Conservation (phyloP, 495 filamentous ascomycete species). For the Tuber magnatum region DNA sequence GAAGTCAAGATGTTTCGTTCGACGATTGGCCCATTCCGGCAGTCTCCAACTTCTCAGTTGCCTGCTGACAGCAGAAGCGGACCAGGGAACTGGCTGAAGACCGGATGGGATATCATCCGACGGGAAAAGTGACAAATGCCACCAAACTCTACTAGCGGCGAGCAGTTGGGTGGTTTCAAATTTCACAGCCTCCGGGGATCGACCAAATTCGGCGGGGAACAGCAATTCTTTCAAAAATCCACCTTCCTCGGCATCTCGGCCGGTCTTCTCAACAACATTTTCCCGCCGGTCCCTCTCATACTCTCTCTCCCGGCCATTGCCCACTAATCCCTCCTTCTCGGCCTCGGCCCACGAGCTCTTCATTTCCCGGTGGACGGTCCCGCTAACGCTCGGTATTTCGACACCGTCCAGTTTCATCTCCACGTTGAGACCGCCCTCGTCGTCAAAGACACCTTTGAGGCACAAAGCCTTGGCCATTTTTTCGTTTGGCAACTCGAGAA, state of each 20-base stretch:
- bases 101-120: constrained; percentile 74
- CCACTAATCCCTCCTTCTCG: constrained; percentile 68
- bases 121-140: constrained; percentile 84
- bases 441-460: constrained; percentile 85
- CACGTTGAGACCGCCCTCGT: constrained; percentile 79
- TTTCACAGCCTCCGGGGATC: constrained; percentile 67
- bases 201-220: constrained; percentile 63
- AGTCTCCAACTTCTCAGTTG: constrained; percentile 89
- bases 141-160: constrained; percentile 75
- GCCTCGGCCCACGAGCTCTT: constrained; percentile 67
- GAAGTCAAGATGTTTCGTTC: constrained; percentile 88
- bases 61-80: constrained; percentile 80
- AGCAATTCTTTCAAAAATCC: constrained; percentile 77
- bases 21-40: constrained; percentile 91
- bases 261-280: constrained; percentile 76
- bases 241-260: constrained; percentile 68
- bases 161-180: constrained; percentile 35
- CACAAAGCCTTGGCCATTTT: constrained; percentile 75
- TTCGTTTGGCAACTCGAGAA: constrained; percentile 77
- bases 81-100: constrained; percentile 60
- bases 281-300: constrained; percentile 73
- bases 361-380: constrained; percentile 80
- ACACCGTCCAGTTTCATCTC: constrained; percentile 97
- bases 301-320: constrained; percentile 67
- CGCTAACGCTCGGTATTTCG: constrained; percentile 57